Conservation (phyloP, 805 yeast genomes). For the Starmerella kuoi region DNA sequence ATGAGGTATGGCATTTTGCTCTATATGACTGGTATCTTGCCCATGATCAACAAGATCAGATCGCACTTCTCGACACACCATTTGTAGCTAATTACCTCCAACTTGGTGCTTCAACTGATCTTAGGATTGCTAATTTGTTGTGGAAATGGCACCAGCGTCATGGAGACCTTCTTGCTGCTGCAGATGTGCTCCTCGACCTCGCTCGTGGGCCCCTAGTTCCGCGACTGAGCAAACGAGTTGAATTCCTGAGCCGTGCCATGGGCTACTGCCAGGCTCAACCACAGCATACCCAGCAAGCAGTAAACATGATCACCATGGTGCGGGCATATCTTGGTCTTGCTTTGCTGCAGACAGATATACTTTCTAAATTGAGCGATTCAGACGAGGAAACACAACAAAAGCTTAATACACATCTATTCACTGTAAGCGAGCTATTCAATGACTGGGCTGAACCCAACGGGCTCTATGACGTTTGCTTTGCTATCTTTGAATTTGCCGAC, state of each 20-base stretch:
- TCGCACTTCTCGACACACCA: conserved; percentile 71
- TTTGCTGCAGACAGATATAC: conserved; percentile 61
- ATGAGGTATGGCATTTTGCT: conserved; percentile 80
- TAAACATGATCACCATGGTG: conserved; percentile 53
- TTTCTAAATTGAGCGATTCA: conserved; percentile 30
- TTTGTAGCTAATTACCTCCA: conserved; percentile 66
- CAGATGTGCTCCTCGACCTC: conserved; percentile 59
- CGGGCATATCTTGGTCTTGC: conserved; percentile 80
- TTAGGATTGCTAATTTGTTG: conserved; percentile 65
- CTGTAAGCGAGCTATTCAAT: conserved; percentile 71
- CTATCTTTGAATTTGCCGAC: conserved; percentile 72
- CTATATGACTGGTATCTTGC: conserved; percentile 84
- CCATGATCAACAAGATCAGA: conserved; percentile 63
- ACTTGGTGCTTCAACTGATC: conserved; percentile 36
- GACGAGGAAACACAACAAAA: conserved; percentile 40
- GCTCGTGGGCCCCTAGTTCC: conserved; percentile 62
- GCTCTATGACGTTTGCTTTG: conserved; percentile 67
- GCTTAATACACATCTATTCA: conserved; percentile 52
- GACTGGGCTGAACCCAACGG: conserved; percentile 79
- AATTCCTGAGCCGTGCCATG: conserved; percentile 78
- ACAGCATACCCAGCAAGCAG: conserved; percentile 60
- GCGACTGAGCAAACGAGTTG: conserved; percentile 62
- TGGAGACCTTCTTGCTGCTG: conserved; percentile 71
- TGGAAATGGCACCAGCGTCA: conserved; percentile 85
- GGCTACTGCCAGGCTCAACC: conserved; percentile 84